Base-by-base conservation (phyloP, 768 basidiomycete species). In the Boletus coccyginus region DNA sequence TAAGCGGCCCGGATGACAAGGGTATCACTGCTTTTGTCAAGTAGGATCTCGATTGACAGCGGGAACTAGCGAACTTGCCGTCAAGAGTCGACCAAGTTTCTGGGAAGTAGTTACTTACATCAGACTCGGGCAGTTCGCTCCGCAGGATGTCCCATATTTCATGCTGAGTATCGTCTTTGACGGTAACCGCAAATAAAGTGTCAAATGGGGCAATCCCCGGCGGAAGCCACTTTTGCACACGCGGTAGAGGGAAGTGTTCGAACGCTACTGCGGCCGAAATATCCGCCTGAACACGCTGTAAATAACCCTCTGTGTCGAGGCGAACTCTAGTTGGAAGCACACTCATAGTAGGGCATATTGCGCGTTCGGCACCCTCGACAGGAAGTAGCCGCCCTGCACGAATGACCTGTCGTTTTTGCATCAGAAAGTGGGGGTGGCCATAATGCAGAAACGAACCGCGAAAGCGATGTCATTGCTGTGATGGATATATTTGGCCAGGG, bases 71-170 rank as follows among this genome's bases (percentile, higher is more conserved):
- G 44, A 52, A 43, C 21, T 21, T 21, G 36, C 24, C 13, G 24
- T 61, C 46, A 52, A 46, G 47, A 39, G 24, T 45, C 35, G 3
- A 38, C 35, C 17, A 59, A 21, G 10, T 16, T 39, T 24, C 7
- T 7, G 29, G 48, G 19, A 27, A 39, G 24, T 11, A 31, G 29
- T 27, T 31, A 51, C 72, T 56, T 51, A 72, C 72, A 35, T 72
- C 72, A 31, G 71, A 67, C 50, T 69, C 70, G 7, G 69, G 63
- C 24, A 70, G 56, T 48, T 70, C 69, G 38, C 70, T 73, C 32
- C 61, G 61, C 19, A 66, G 29, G 17, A 73, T 45, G 10, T 63
- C 56, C 67, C 69, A 72, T 14, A 60, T 24, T 4, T 56, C 45
- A 54, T 58, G 63, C 14, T 32, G 46, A n/a, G 44, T 59, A 11